Conservation (phyloP, 768 basidiomycete genomes). For the Pisolithus albus region DNA sequence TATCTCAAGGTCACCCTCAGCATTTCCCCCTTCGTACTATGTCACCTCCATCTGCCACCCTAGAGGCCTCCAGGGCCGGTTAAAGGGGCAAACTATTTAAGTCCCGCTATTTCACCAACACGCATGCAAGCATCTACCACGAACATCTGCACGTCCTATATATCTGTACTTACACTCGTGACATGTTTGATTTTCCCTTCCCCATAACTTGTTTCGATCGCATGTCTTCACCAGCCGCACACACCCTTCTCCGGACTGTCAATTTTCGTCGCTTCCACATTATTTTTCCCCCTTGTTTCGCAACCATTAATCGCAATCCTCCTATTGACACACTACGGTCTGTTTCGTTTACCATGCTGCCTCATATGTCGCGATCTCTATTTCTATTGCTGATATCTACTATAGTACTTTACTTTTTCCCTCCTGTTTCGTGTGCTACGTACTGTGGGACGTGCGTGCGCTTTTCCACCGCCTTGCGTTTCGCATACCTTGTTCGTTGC, state of each 20-base stretch:
- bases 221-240: conserved; percentile 18
- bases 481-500: conserved; percentile 9
- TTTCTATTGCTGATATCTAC: conserved; percentile 27
- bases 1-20: conserved; percentile 30
- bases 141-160: conserved; percentile 35
- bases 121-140: conserved; percentile 35
- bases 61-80: conserved; percentile 35
- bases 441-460: conserved; percentile 3
- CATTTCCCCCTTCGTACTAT: conserved; percentile 34
- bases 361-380: conserved; percentile 18
- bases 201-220: conserved; percentile 16
- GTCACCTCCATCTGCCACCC: conserved; percentile 33
- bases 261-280: conserved; percentile 17
- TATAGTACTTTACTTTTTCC: conserved; percentile 25
- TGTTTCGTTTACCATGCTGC: conserved; percentile 9
- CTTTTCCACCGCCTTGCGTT: conserved; percentile 8
- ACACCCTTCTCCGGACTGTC: conserved; percentile 9
- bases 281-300: conserved; percentile 19
- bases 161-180: conserved; percentile 34
- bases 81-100: conserved; percentile 32
- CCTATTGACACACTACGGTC: conserved; percentile 13
- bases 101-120: conserved; percentile 31
- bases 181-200: conserved; percentile 27
- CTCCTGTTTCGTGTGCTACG: conserved; percentile 3
- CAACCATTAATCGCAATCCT: conserved; percentile 27